Percentiles rank a stretch among this genome's conserved stretches.
phyloP scores from a whole-genome alignment of 169 alveolate genomes.

The Cryptosporidium meleagridis region DNA sequence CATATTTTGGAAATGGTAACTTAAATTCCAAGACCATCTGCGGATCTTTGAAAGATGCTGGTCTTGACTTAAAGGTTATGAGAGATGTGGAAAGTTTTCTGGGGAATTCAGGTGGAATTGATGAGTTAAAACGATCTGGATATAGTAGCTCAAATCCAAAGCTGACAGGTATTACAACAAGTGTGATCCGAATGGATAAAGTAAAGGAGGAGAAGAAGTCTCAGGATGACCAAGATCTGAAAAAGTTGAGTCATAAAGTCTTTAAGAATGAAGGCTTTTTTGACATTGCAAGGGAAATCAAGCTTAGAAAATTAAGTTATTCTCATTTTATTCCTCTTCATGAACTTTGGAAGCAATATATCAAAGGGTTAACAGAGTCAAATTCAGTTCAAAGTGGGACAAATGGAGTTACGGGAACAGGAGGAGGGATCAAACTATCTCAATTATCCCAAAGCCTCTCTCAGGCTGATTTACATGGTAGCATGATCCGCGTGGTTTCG shows the following conservation, averaged over 20 bases:
- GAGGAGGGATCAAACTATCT: constrained; percentile 9
- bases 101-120: not conserved
- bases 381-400: not conserved
- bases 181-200: constrained; percentile 55
- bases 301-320: constrained; percentile 17
- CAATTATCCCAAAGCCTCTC: constrained; percentile 42
- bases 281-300: constrained; percentile 34
- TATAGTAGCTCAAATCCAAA: constrained; percentile 22
- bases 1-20: not conserved
- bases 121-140: constrained; percentile 5
- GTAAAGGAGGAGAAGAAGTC: constrained; percentile 9
- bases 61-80: constrained; percentile 16
- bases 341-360: constrained; percentile 64
- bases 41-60: not conserved
- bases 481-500: constrained; percentile 21
- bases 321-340: constrained; percentile 50
- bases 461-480: constrained; percentile 58
- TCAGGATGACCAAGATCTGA: not conserved
- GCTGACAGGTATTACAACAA: constrained; percentile 55
- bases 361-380: constrained; percentile 6
- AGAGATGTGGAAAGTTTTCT: constrained; percentile 13
- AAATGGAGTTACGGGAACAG: not conserved
- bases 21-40: not conserved
- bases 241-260: not conserved
- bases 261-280: constrained; percentile 43